These are phyloP conservation scores for Pseudonitzschia multiseries DNA, from an alignment of 108 stramenopile species.

Conservation along the genomic window DNA sequence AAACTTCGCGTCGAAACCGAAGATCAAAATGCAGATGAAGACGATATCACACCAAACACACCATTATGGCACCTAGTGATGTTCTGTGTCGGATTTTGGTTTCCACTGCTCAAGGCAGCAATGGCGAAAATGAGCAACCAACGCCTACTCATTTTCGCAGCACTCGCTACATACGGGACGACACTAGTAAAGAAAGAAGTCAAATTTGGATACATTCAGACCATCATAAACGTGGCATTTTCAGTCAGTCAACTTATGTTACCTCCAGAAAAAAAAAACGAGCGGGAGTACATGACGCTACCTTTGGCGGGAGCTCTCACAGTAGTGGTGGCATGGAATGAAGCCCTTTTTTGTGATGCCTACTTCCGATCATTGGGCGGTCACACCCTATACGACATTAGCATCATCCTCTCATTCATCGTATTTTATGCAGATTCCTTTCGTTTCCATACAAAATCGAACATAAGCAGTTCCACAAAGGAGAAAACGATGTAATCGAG, in stretches of 20 bases:
- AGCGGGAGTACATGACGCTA: conserved; percentile 19
- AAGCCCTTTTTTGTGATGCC: conserved; percentile 19
- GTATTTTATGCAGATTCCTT: conserved; percentile 13
- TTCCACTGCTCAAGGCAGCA: conserved; percentile 22
- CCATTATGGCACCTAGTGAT: not conserved
- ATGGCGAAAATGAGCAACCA: conserved; percentile 1
- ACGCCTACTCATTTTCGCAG: not conserved
- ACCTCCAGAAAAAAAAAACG: conserved; percentile 16
- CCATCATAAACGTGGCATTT: conserved; percentile 20
- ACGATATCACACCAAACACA: not conserved
- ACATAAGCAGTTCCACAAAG: not conserved
- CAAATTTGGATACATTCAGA: conserved; percentile 26
- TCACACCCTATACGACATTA: conserved; percentile 23
- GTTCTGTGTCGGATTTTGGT: conserved; percentile 23
- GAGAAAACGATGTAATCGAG: not conserved
- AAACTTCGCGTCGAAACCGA: not conserved
- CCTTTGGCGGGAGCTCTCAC: conserved; percentile 6
- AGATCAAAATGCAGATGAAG: not conserved
- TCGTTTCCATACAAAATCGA: not conserved
- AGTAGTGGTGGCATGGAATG: conserved; percentile 19
- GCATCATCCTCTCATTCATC: conserved; percentile 16
- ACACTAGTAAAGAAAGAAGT: not conserved
- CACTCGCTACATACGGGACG: conserved; percentile 5
- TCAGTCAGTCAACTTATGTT: conserved; percentile 12
- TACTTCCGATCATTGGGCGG: conserved; percentile 23